Conservation (phyloP, 768 basidiomycete genomes). For the Nidularia sp. region DNA sequence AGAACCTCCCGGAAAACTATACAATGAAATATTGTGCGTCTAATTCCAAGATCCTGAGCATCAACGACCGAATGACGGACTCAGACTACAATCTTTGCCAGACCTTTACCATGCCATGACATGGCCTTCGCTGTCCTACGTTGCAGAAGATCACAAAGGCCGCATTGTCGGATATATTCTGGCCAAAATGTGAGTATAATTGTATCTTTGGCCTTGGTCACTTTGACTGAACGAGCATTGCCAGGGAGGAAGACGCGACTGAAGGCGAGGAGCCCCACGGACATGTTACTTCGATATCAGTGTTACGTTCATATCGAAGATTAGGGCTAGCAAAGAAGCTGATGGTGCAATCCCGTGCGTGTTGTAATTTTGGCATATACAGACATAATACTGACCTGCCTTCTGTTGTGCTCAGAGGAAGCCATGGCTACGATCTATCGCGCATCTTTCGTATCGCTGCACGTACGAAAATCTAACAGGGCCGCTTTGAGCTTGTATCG, state of each 20-base stretch:
- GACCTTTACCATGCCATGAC: slow-evolving; percentile 91
- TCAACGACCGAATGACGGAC: slow-evolving; percentile 2
- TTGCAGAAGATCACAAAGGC: slow-evolving; percentile 89
- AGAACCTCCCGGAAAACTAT: slow-evolving; percentile 94
- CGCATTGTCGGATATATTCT: slow-evolving; percentile 94
- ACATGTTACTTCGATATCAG: slow-evolving; percentile 96
- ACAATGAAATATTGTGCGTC: slow-evolving; percentile 75
- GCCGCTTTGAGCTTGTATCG: slow-evolving; percentile 86
- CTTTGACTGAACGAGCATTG: background rate
- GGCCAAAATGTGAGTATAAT: slow-evolving; percentile 77
- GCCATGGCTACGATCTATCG: slow-evolving; percentile 88
- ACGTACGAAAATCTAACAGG: slow-evolving; percentile 93
- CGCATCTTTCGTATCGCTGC: slow-evolving; percentile 85
- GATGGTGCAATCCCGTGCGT: slow-evolving; percentile 91
- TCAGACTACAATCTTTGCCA: slow-evolving; percentile 18
- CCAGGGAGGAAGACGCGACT: slow-evolving; percentile 62
- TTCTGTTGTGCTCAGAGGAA: slow-evolving; percentile 50
- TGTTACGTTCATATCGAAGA: slow-evolving; percentile 85
- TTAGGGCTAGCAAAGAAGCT: slow-evolving; percentile 92
- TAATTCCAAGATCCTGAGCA: background rate
- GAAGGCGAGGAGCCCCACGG: slow-evolving; percentile 76
- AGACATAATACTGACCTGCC: background rate
- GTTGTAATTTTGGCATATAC: background rate
- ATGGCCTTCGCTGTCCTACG: slow-evolving; percentile 94
- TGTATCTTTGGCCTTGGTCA: background rate